Conservation (phyloP, 352 stramenopile species). For the Globisporangium ultimum region DNA sequence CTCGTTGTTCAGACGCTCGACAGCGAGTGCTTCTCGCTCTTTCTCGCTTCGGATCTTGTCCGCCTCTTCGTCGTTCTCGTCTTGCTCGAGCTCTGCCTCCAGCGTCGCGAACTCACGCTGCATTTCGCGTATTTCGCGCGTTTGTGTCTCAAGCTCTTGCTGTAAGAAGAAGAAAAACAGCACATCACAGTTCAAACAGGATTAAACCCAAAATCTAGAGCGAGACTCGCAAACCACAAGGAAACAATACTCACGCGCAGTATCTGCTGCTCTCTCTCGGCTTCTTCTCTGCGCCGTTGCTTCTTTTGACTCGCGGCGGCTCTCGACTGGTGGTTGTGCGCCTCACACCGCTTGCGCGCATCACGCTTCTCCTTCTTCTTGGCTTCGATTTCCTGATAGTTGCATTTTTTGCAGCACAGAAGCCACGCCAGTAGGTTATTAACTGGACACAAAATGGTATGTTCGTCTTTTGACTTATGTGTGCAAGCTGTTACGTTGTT, state of each 20-base stretch:
- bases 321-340: constrained; percentile 3
- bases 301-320: constrained; percentile 28
- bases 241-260: constrained; percentile 3
- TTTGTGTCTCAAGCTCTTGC: constrained; percentile 40
- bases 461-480: neutral
- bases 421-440: too few species aligned
- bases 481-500: neutral
- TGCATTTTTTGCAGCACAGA: too few species aligned
- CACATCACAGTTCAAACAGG: neutral
- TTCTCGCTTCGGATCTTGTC: constrained; percentile 25
- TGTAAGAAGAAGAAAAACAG: neutral
- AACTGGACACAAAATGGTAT: too few species aligned
- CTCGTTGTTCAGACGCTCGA: constrained; percentile 43
- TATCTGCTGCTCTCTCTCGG: constrained; percentile 8
- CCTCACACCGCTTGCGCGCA: constrained; percentile 9
- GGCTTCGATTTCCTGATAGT: constrained; percentile 41
- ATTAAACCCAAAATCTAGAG: neutral
- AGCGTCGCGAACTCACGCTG: constrained; percentile 48
- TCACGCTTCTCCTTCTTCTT: constrained; percentile 15
- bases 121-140: constrained; percentile 41
- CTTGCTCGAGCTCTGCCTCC: constrained; percentile 32
- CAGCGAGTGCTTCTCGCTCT: constrained; percentile 24
- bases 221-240: neutral
- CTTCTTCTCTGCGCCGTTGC: neutral
- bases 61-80: constrained; percentile 17